Conservation (phyloP, 495 filamentous ascomycete genomes). For the Penicillium argentinense region DNA sequence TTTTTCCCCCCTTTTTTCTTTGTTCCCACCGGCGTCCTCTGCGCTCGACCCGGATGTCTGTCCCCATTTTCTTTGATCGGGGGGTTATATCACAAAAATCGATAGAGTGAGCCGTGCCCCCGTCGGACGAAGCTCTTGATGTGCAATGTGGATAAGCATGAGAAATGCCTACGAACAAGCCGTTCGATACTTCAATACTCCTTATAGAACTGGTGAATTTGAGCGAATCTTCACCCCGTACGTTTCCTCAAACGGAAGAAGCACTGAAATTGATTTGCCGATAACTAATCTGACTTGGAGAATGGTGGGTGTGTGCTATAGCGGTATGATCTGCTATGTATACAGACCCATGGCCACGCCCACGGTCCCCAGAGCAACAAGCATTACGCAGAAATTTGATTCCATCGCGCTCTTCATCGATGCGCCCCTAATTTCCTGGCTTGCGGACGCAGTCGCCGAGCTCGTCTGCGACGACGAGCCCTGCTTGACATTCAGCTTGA, state of each 20-base stretch:
- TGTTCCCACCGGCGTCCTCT: conserved; percentile 27
- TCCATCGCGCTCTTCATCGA: neutral
- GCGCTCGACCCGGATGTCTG: conserved; percentile 24
- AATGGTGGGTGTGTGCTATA: too few relatives aligned
- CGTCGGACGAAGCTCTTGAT: conserved; percentile 26
- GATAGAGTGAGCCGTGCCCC: conserved; percentile 29
- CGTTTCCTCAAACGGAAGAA: too few relatives aligned
- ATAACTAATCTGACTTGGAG: too few relatives aligned
- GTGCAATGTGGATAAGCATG: conserved; percentile 40
- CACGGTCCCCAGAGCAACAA: conserved; percentile 14
- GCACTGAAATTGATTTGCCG: too few relatives aligned
- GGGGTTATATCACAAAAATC: conserved; percentile 29
- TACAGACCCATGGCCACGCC: conserved; percentile 19
- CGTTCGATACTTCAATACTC: conserved; percentile 2
- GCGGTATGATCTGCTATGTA: conserved; percentile 12
- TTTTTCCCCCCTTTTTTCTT: conserved; percentile 27
- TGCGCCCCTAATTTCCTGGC: conserved; percentile 6
- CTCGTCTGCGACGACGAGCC: conserved; percentile 16
- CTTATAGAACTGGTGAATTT: neutral
- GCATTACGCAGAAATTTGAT: conserved; percentile 4
- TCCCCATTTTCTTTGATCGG: conserved; percentile 29
- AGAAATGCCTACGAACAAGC: conserved; percentile 34
- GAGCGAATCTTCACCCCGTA: too few relatives aligned
- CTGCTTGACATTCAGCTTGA: conserved; percentile 41
- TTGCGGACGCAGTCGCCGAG: conserved; percentile 6